Evolutionary conservation across 176 grass and related monocot species (phyloP), one percentile per base, ranked within the genome.

Genomic region (Avena atlantica): DNA sequence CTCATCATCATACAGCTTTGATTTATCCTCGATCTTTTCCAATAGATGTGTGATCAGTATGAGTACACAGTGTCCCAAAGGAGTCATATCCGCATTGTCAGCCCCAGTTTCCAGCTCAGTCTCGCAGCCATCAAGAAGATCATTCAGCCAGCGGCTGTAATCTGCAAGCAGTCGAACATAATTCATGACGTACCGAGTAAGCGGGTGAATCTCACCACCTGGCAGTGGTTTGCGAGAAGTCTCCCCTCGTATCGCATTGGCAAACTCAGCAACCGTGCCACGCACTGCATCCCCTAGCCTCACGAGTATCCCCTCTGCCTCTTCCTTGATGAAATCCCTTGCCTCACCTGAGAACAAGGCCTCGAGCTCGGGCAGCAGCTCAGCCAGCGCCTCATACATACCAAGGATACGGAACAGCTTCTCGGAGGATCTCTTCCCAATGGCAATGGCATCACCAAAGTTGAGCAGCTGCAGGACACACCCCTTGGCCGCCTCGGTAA

Each of bases 171-270:
- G 86, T 50, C 87, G 78, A 9, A 96, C 78, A 74, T 99, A 96
- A 78, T 96, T 96, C 92, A 99, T 99, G n/a, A 94, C 92, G 31
- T 96, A 99, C 4, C 92, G 91, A 2, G 87, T 94, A 17, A 99
- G 88, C 10, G 92, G 97, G 81, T 96, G 97, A 29, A 96, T 93
- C 71, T 96, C 97, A 4, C 94, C 92, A 29, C 91, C 86, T 10
- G 86, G 89, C 80, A 93, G 87, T 16, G 87, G 7, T 66, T 81
- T 96, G 81, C 83, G 88, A n/a, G 92, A 94, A 70, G 59, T 75
- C 23, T 96, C 94, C 12, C 94, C 89, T 23, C 84, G 90, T 82
- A 99, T 93, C 13, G 89, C 89, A 87, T 67, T 96, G n/a, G 87
- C 92, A 79, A 99, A 94, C 77, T 91, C 89, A 5, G 77, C 79